These are phyloP conservation scores for Periconia sp. DNA, from an alignment of 2,329 filamentous ascomycete species.

Conservation along the genomic window DNA sequence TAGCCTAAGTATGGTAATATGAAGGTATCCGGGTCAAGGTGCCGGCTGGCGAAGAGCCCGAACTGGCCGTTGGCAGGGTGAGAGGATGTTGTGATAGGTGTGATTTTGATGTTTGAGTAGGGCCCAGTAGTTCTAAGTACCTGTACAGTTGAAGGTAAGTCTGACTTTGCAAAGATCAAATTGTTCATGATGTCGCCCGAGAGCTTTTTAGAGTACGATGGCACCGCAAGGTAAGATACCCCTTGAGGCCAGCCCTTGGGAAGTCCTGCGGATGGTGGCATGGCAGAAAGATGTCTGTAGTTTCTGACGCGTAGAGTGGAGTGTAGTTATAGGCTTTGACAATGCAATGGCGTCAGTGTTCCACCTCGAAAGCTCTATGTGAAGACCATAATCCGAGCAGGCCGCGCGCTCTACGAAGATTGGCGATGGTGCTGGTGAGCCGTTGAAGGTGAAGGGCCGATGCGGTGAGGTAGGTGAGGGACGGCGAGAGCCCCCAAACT, in stretches of 20 bases:
- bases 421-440: background rate
- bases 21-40: constrained; percentile 53
- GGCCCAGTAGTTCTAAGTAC: constrained; percentile 30
- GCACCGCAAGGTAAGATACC: constrained; percentile 33
- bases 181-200: constrained; percentile 22
- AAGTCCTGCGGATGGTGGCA: constrained; percentile 9
- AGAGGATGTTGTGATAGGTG: constrained; percentile 44
- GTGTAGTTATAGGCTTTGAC: too few relatives aligned
- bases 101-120: constrained; percentile 49
- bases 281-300: constrained; percentile 1
- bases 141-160: constrained; percentile 19
- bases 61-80: constrained; percentile 58
- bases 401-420: too few relatives aligned
- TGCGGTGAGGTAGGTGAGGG: too few relatives aligned
- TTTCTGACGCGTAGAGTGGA: background rate
- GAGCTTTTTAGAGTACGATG: constrained; percentile 41
- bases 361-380: too few relatives aligned
- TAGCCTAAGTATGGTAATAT: constrained; percentile 58
- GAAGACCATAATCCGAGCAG: too few relatives aligned
- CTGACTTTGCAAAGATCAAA: constrained; percentile 27
- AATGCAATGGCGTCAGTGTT: too few relatives aligned
- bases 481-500: too few relatives aligned
- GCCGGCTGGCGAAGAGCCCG: constrained; percentile 55
- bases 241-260: constrained; percentile 41
- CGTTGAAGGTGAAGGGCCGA: background rate